phyloP scores from a whole-genome alignment of 225 moss, liverwort and hornwort genomes.

The Marchantia paleacea region DNA sequence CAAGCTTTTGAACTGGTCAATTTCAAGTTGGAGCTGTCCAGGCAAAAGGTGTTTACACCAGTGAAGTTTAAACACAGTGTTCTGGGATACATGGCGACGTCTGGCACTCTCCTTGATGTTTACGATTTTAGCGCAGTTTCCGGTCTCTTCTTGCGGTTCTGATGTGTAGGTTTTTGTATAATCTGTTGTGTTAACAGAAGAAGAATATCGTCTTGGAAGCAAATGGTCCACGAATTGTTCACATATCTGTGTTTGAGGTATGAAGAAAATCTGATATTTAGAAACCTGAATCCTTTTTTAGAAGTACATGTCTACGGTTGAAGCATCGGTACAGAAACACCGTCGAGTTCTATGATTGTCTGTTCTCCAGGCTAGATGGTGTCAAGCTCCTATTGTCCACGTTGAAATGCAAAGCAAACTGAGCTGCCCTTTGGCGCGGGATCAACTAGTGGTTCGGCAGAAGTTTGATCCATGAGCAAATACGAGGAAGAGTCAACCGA shows the following conservation, averaged over 20 bases:
- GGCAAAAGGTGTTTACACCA: background rate
- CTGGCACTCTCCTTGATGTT: background rate
- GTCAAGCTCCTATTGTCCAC: background rate
- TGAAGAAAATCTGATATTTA: background rate
- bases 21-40: background rate
- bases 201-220: conserved; percentile 83
- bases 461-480: no score
- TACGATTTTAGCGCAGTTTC: background rate
- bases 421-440: no score
- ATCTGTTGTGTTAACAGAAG: conserved; percentile 43
- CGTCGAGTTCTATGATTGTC: background rate
- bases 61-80: background rate
- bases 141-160: background rate
- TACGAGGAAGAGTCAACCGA: no score
- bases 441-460: no score
- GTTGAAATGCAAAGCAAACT: background rate
- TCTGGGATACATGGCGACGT: background rate
- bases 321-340: background rate
- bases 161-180: background rate
- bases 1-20: background rate
- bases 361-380: background rate
- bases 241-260: conserved; percentile 89
- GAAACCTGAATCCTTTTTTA: background rate
- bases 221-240: conserved; percentile 82
- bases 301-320: background rate